phyloP scores from a whole-genome alignment of 2,329 filamentous ascomycete genomes.

The Ambrosiella cleistominuta region DNA sequence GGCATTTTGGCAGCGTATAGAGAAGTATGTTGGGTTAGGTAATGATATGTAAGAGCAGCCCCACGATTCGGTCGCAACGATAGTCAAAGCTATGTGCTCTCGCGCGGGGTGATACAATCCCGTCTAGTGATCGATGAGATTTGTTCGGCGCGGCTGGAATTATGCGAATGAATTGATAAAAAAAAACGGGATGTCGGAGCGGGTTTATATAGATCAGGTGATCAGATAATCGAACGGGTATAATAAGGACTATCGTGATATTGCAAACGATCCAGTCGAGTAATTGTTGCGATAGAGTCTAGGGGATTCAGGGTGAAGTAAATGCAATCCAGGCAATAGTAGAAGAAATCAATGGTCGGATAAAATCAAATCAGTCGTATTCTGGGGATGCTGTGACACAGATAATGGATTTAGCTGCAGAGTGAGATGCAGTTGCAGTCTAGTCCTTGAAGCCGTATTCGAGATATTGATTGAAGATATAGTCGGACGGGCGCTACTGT shows the following conservation, averaged over 20 bases:
- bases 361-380: not conserved
- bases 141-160: not conserved
- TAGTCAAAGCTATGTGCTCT: not conserved
- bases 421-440: not conserved
- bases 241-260: not conserved
- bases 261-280: conserved; percentile 1
- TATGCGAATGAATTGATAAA: not conserved
- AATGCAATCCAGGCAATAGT: not conserved
- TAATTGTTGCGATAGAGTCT: not conserved
- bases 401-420: conserved; percentile 2
- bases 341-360: not conserved
- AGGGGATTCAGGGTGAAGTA: not conserved
- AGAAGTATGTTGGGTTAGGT: not conserved
- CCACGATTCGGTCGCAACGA: not conserved
- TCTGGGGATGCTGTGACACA: not conserved
- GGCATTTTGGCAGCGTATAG: not conserved
- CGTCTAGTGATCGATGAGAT: not conserved
- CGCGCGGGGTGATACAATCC: not conserved
- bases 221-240: not conserved
- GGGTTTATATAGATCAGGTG: not conserved
- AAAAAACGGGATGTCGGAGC: not conserved
- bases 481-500: not conserved
- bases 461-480: not conserved
- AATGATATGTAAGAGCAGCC: not conserved
- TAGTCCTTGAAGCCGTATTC: not conserved